phyloP scores from a whole-genome alignment of 345 rosid species.

The Trapa bicornis region DNA sequence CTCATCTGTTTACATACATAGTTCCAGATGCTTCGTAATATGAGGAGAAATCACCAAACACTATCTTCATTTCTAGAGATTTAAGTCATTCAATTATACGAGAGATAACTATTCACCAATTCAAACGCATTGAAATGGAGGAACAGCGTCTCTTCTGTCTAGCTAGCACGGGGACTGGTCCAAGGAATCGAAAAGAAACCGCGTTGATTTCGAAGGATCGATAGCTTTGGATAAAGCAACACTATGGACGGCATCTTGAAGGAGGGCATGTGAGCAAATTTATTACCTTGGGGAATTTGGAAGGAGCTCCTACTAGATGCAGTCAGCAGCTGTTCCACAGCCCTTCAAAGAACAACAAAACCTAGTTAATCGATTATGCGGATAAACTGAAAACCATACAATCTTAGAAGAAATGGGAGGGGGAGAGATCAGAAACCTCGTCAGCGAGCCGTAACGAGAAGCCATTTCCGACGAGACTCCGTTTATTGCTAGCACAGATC shows the following conservation, averaged over 20 bases:
- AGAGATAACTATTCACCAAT: neutral
- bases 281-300: conserved; percentile 1
- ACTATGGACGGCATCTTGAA: neutral
- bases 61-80: neutral
- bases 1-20: neutral
- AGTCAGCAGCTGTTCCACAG: neutral
- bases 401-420: neutral
- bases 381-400: neutral
- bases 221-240: neutral
- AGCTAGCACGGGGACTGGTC: neutral
- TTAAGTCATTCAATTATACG: neutral
- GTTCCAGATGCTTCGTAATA: neutral
- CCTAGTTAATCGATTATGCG: neutral
- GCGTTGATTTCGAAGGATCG: neutral
- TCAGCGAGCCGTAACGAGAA: neutral
- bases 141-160: neutral
- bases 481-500: neutral
- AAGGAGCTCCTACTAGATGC: neutral
- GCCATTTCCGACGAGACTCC: neutral
- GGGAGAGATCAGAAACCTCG: neutral
- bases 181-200: neutral
- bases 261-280: neutral
- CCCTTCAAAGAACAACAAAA: neutral
- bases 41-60: neutral
- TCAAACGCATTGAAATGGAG: neutral